Base-by-base conservation (phyloP, 108 stramenopile species). In the Nannochloropsis salina region DNA sequence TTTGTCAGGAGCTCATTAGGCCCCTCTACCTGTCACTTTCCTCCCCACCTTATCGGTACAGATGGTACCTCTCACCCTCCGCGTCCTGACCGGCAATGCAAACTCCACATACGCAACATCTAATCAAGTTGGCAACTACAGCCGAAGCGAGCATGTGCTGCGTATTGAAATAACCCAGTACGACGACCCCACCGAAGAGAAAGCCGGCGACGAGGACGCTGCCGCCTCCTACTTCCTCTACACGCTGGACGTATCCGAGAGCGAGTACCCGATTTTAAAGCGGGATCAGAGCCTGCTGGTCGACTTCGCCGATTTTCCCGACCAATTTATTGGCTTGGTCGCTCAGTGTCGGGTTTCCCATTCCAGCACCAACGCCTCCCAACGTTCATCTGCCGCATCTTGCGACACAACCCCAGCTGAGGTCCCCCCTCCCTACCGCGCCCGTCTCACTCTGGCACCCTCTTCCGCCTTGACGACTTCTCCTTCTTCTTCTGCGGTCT, bases 151-250 rank as follows among this genome's bases (percentile, higher is more conserved):
- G 21, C 80, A 85, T 2, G 86, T 91, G 40, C 51, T 91, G 10
- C 91, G 90, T 85, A 89, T 91, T 45, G 91, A 92, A 88, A 45
- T 92, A 61, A 92, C 91, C 22, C 87, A 91, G 21, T 90, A 92
- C 42, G 84, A 86, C 15, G 90, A 92, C 85, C 87, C 89, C 18
- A 31, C 31, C 31, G 81, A 31, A 2, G 81, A 41, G 22, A 41
- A 31, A 40, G n/a, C n/a, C 6, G 6, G 61, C 20, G 61, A n/a
- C 15, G 61, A 74, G 15, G 8, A 74, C 61, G n/a, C 15, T n/a
- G 61, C 61, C 61, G 4, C 61, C 6, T 15, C 61, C 61, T 92
- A 87, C 87, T 92, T 92, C 83, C 90, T 92, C 44, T 92, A 92
- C 86, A 89, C 91, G 5, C 86, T 92, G 20, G 86, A 92, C 45